A percentile compares a stretch with the other conserved stretches of the same genome.
These are phyloP conservation scores for Fusarium metavorans DNA, from an alignment of 2,329 filamentous ascomycete species.

Conservation along the genomic window DNA sequence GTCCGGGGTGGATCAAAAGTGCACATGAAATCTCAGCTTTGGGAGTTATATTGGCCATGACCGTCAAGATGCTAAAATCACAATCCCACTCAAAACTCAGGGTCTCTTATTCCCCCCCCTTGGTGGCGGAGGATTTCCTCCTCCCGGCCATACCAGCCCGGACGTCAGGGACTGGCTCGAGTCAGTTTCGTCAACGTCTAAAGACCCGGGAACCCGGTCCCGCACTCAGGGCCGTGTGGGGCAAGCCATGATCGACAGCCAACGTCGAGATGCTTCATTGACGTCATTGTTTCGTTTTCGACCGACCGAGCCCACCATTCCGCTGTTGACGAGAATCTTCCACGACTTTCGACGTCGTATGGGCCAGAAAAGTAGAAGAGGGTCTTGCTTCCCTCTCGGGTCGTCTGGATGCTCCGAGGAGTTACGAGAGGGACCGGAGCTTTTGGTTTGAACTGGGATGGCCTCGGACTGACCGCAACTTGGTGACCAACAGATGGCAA, in stretches of 20 bases:
- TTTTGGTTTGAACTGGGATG: not conserved
- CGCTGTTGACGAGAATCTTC: conserved; percentile 23
- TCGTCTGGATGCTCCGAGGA: not conserved
- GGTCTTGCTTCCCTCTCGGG: not conserved
- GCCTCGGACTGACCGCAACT: not conserved
- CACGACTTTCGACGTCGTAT: not conserved
- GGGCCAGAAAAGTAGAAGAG: not conserved
- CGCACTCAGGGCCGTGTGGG: conserved; percentile 16
- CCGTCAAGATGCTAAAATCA: not conserved
- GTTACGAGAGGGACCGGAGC: not conserved
- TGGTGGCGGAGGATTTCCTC: conserved; percentile 41
- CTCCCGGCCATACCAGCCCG: conserved; percentile 1
- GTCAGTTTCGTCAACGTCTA: not conserved
- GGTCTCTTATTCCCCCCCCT: not conserved
- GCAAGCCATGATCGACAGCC: conserved; percentile 18
- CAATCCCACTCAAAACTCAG: conserved; percentile 5
- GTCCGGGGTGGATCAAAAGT: conserved; percentile 30
- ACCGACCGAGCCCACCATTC: not conserved
- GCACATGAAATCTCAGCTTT: not conserved
- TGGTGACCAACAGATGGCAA: not conserved
- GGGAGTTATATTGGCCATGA: conserved; percentile 6
- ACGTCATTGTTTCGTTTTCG: conserved; percentile 34
- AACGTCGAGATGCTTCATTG: conserved; percentile 36
- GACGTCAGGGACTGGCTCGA: not conserved
- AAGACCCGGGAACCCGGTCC: conserved; percentile 23